Evolutionary conservation across 2,329 filamentous ascomycete species (phyloP).

Genomic region (Colletotrichum sp.): DNA sequence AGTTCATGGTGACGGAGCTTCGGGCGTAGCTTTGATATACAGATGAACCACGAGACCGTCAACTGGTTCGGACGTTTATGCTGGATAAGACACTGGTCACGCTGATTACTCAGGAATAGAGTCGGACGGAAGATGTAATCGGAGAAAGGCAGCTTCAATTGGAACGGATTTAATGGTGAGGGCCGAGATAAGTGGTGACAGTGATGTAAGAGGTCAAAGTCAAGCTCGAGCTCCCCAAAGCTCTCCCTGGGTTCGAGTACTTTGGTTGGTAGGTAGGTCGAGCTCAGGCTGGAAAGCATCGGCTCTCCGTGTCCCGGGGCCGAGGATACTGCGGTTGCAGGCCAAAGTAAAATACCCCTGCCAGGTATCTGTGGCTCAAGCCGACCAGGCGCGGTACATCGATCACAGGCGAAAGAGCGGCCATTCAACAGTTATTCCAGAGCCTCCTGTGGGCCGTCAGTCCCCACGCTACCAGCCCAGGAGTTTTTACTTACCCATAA

Average conservation of each 20-base stretch:
- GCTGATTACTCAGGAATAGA: background rate
- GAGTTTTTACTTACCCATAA: too few species aligned
- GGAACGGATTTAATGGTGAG: background rate
- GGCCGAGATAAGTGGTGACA: background rate
- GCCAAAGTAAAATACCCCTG: too few species aligned
- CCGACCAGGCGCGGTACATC: too few species aligned
- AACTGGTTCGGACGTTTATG: background rate
- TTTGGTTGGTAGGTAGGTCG: background rate
- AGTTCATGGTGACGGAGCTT: conserved; percentile 47
- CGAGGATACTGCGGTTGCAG: conserved; percentile 24
- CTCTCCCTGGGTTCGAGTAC: background rate
- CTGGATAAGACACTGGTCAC: background rate
- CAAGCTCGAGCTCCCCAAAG: conserved; percentile 4
- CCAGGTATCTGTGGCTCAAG: too few species aligned
- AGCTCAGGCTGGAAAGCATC: conserved; percentile 31
- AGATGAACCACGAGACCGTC: background rate
- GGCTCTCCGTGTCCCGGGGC: conserved; percentile 29
- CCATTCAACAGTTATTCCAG: too few species aligned
- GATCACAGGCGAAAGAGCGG: too few species aligned
- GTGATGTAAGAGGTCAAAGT: conserved; percentile 10
- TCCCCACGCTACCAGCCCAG: too few species aligned
- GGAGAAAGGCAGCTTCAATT: background rate
- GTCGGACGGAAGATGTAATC: background rate
- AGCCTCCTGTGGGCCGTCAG: too few species aligned
- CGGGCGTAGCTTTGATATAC: background rate